Evolutionary conservation across 2,329 filamentous ascomycete species (phyloP).

Genomic region (Pseudocercospora vitis): DNA sequence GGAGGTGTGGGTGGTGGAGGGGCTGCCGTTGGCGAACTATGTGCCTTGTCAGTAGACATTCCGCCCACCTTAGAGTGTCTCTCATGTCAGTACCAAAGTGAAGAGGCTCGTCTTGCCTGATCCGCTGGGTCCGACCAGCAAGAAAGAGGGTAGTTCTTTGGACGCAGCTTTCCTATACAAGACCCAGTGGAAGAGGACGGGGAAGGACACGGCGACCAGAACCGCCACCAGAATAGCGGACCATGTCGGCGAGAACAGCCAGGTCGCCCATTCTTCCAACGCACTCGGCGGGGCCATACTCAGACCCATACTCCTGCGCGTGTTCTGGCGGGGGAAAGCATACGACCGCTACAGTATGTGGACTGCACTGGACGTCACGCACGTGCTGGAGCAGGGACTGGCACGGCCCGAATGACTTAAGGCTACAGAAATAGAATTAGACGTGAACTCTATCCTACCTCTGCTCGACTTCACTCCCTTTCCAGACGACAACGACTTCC

Average conservation of each 20-base stretch:
- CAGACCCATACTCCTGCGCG: too few species aligned
- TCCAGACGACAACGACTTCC: background rate
- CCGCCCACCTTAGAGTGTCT: background rate
- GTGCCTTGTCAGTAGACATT: slow-evolving; percentile 6
- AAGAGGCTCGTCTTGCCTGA: slow-evolving; percentile 85
- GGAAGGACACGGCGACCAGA: slow-evolving; percentile 69
- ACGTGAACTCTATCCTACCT: slow-evolving; percentile 3
- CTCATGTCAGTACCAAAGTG: slow-evolving; percentile 60
- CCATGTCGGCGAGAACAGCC: slow-evolving; percentile 47
- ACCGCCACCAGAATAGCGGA: slow-evolving; percentile 65
- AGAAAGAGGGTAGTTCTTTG: slow-evolving; percentile 65
- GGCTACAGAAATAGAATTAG: too few species aligned
- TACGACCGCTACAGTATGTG: too few species aligned
- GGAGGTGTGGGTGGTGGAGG: slow-evolving; percentile 60
- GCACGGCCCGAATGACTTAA: background rate
- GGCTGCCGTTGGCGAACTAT: slow-evolving; percentile 57
- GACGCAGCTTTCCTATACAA: slow-evolving; percentile 66
- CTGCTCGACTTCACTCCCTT: background rate
- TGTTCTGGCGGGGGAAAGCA: too few species aligned
- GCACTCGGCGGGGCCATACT: slow-evolving; percentile 13
- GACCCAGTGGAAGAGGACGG: slow-evolving; percentile 73
- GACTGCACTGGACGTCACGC: too few species aligned
- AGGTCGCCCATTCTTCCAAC: slow-evolving; percentile 44
- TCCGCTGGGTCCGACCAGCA: slow-evolving; percentile 77
- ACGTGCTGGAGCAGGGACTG: background rate